These are phyloP conservation scores for Buddleja alternifolia DNA, from an alignment of 257 asterid species.

Conservation along the genomic window DNA sequence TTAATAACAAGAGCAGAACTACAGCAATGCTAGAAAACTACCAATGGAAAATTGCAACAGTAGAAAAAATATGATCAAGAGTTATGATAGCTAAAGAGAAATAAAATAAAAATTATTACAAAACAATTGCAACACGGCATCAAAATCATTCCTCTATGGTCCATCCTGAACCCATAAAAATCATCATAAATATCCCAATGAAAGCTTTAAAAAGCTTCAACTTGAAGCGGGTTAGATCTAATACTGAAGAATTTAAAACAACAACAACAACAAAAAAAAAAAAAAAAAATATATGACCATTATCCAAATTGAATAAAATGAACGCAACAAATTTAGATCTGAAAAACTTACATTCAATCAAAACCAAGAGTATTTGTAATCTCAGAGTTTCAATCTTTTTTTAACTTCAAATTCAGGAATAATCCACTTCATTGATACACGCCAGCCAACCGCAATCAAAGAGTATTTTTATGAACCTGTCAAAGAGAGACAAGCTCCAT, in stretches of 20 bases:
- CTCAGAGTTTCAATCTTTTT: constrained; percentile 16
- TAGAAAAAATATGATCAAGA: constrained; percentile 21
- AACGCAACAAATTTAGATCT: constrained; percentile 62
- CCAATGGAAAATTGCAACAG: background rate
- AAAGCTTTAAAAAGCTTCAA: constrained; percentile 33
- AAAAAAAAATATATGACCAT: constrained; percentile 19
- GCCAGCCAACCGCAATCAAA: constrained; percentile 4
- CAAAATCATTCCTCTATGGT: constrained; percentile 19
- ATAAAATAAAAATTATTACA: constrained; percentile 9
- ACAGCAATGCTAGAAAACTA: no score
- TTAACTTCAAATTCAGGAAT: constrained; percentile 30
- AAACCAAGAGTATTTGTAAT: constrained; percentile 25
- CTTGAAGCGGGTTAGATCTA: constrained; percentile 49
- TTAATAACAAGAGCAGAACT: background rate
- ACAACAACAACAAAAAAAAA: constrained; percentile 1
- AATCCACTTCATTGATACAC: constrained; percentile 13
- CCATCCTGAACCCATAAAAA: constrained; percentile 28
- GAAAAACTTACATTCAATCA: constrained; percentile 56
- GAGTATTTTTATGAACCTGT: constrained; percentile 6
- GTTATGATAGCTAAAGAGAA: constrained; percentile 20
- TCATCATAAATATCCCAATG: constrained; percentile 16
- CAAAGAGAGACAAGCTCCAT: constrained; percentile 6
- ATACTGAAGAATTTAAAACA: constrained; percentile 9
- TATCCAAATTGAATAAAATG: constrained; percentile 24
- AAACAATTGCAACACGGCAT: constrained; percentile 16